These are phyloP conservation scores for Agrocybe praecox DNA, from an alignment of 768 basidiomycete genomes.

Conservation along the genomic window DNA sequence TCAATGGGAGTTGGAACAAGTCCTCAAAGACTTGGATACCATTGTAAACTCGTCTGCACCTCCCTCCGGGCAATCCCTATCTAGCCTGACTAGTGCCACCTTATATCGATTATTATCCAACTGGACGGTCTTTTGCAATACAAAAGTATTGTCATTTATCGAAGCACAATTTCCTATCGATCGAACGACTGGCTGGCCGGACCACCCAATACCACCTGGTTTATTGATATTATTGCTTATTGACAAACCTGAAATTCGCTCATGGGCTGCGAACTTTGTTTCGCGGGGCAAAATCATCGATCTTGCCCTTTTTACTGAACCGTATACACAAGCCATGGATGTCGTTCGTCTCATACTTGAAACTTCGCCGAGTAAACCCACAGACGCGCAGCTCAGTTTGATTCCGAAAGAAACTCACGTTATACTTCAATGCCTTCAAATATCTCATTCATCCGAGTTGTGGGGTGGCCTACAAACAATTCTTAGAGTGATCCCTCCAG, in stretches of 20 bases:
- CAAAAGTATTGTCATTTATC: constrained; percentile 45
- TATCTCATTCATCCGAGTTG: constrained; percentile 32
- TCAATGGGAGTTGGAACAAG: constrained; percentile 61
- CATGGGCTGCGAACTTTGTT: constrained; percentile 59
- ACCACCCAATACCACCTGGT: constrained; percentile 59
- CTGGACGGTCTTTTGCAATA: constrained; percentile 55
- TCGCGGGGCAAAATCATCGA: constrained; percentile 48
- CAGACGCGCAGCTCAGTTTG: background rate
- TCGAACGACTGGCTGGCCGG: constrained; percentile 53
- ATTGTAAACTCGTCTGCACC: constrained; percentile 16
- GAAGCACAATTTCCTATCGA: constrained; percentile 36
- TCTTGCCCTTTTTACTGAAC: constrained; percentile 44
- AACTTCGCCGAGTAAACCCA: background rate
- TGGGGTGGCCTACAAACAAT: constrained; percentile 52
- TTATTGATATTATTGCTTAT: constrained; percentile 61
- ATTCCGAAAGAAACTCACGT: constrained; percentile 20
- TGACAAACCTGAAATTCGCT: constrained; percentile 47
- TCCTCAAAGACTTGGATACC: constrained; percentile 48
- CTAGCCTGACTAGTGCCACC: constrained; percentile 41
- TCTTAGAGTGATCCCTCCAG: constrained; percentile 57
- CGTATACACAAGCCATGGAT: constrained; percentile 49
- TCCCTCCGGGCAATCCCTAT: constrained; percentile 32
- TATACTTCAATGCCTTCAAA: constrained; percentile 31
- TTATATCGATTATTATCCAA: constrained; percentile 68
- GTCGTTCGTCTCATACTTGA: constrained; percentile 36